Evolutionary conservation across 306 rosid genomes (phyloP).

Genomic region (Pterocarpus santalinus): DNA sequence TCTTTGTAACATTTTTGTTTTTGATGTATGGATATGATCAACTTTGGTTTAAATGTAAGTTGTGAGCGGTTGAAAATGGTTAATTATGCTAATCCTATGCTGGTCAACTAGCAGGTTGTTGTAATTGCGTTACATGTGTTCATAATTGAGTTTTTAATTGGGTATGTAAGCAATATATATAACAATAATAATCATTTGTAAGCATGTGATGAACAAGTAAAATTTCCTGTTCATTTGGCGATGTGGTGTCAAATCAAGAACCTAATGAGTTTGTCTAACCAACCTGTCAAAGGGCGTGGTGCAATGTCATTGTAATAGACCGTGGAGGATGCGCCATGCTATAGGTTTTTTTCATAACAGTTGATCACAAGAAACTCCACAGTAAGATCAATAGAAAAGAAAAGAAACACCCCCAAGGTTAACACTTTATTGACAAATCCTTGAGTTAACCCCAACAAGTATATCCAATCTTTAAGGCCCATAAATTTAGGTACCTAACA

Average conservation of each 20-base stretch:
- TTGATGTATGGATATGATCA: slow-evolving; percentile 18
- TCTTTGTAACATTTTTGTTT: neutral
- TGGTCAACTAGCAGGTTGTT: slow-evolving; percentile 40
- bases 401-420: slow-evolving; percentile 3
- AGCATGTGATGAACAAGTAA: slow-evolving; percentile 24
- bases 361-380: neutral
- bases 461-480: slow-evolving; percentile 1
- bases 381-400: slow-evolving; percentile 23
- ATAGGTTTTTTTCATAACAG: neutral
- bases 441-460: neutral
- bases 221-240: slow-evolving; percentile 41
- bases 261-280: slow-evolving; percentile 43
- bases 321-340: neutral
- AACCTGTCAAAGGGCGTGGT: slow-evolving; percentile 31
- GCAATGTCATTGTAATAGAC: slow-evolving; percentile 34
- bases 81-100: slow-evolving; percentile 6
- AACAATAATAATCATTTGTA: slow-evolving; percentile 5
- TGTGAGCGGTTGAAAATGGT: slow-evolving; percentile 15
- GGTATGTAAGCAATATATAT: slow-evolving; percentile 29
- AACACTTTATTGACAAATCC: neutral
- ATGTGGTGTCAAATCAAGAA: slow-evolving; percentile 43
- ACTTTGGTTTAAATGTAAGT: slow-evolving; percentile 2
- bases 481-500: slow-evolving; percentile 4
- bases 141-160: neutral
- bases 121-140: slow-evolving; percentile 6